Evolutionary conservation across 108 stramenopile genomes (phyloP).

Genomic region (Nitzschia sp.): DNA sequence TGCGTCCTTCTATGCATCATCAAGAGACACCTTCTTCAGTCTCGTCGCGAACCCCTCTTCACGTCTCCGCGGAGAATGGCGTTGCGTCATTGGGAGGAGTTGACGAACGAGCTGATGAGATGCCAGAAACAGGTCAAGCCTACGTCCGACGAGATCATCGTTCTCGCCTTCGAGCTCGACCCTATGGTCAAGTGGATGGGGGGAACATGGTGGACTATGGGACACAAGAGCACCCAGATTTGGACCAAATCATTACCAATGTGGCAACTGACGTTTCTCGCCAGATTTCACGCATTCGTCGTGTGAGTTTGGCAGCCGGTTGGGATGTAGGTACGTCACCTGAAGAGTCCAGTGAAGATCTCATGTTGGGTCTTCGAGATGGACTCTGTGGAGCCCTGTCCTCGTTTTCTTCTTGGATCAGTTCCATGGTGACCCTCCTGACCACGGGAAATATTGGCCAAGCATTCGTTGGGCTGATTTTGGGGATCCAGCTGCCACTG

Average conservation of each 20-base stretch:
- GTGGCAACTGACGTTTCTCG: constrained; percentile 46
- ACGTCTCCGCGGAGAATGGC: background rate
- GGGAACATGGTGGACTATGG: constrained; percentile 36
- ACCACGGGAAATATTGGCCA: constrained; percentile 56
- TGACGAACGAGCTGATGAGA: background rate
- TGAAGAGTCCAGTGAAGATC: constrained; percentile 74
- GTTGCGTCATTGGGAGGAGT: background rate
- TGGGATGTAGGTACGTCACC: constrained; percentile 82
- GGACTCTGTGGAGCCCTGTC: constrained; percentile 82
- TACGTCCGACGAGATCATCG: constrained; percentile 8
- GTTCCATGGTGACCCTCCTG: constrained; percentile 69
- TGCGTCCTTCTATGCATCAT: background rate
- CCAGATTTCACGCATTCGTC: constrained; percentile 53
- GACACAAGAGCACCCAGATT: constrained; percentile 29
- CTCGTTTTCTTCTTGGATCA: constrained; percentile 75
- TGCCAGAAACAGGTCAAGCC: constrained; percentile 4
- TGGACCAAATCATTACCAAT: constrained; percentile 51
- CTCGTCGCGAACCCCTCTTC: background rate
- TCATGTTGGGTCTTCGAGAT: constrained; percentile 74
- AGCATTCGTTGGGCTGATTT: constrained; percentile 64
- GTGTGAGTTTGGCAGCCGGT: constrained; percentile 63
- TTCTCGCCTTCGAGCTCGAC: constrained; percentile 5
- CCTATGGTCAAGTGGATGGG: constrained; percentile 28
- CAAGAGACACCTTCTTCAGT: background rate
- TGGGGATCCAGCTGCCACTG: constrained; percentile 76